Percentiles rank a stretch among this genome's conserved stretches.
Conservation (phyloP, 1,284 basidiomycete species). For the Leucoagaricus sp. region DNA sequence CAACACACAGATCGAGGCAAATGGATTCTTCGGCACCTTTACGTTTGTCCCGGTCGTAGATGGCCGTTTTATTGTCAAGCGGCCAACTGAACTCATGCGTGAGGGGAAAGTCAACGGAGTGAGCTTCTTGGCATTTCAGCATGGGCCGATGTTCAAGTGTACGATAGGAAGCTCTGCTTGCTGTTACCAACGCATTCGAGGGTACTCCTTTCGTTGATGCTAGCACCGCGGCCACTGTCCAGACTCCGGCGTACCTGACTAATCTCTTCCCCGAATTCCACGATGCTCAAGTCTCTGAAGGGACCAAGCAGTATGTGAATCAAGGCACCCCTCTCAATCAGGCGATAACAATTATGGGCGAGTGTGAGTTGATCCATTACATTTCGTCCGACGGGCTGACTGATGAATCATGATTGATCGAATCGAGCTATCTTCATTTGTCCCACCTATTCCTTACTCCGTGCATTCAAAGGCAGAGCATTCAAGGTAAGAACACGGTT, state of each 20-base stretch:
- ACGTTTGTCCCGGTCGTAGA: conserved; percentile 47
- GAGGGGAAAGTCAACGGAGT: conserved; percentile 42
- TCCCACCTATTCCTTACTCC: conserved; percentile 36
- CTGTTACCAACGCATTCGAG: conserved; percentile 41
- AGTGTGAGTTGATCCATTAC: conserved; percentile 31
- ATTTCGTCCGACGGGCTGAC: background rate
- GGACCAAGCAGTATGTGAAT: conserved; percentile 30
- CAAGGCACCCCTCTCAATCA: conserved; percentile 34
- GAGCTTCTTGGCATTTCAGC: conserved; percentile 18
- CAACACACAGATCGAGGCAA: conserved; percentile 35
- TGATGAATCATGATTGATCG: background rate
- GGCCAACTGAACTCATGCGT: conserved; percentile 38
- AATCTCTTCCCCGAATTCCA: conserved; percentile 40
- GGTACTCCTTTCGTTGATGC: conserved; percentile 40
- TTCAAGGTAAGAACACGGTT: conserved; percentile 32
- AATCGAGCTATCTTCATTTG: conserved; percentile 38
- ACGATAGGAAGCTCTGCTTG: conserved; percentile 31
- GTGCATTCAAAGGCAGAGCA: conserved; percentile 27
- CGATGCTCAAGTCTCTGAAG: conserved; percentile 23
- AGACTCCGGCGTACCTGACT: conserved; percentile 32
- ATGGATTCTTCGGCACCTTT: conserved; percentile 43
- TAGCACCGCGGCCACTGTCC: conserved; percentile 25
- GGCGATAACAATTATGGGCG: conserved; percentile 40
- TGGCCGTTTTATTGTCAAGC: conserved; percentile 43
- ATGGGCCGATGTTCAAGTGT: background rate